Conservation (phyloP, 2,329 filamentous ascomycete species). For the Chaetothyriales sp. region DNA sequence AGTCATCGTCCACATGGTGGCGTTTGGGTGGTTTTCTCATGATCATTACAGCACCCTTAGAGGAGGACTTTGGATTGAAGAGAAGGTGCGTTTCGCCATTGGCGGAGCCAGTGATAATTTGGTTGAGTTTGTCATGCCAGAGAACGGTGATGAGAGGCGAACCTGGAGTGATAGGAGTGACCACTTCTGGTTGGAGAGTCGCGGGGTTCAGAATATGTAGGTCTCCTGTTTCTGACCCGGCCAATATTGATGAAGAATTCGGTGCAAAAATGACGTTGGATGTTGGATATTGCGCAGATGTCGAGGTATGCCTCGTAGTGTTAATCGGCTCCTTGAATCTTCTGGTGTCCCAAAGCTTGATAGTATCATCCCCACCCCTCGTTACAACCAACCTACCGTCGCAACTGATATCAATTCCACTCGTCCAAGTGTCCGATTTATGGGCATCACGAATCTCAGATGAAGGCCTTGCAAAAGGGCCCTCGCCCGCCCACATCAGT, state of each 20-base stretch:
- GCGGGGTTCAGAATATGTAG: constrained; percentile 89
- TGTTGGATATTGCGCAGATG: constrained; percentile 68
- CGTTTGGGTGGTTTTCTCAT: constrained; percentile 91
- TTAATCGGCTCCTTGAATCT: constrained; percentile 89
- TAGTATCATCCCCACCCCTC: constrained; percentile 75
- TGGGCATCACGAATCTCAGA: constrained; percentile 80
- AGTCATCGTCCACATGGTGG: constrained; percentile 88
- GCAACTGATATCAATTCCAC: constrained; percentile 76
- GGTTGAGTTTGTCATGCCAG: constrained; percentile 92
- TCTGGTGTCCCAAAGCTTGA: constrained; percentile 93
- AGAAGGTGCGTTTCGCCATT: constrained; percentile 82
- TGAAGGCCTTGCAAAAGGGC: constrained; percentile 67
- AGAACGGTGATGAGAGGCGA: constrained; percentile 69
- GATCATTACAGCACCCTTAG: constrained; percentile 68
- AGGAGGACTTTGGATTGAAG: constrained; percentile 75
- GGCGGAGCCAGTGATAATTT: constrained; percentile 86
- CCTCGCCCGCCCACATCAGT: constrained; percentile 83
- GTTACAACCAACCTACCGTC: constrained; percentile 87
- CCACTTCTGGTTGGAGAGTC: constrained; percentile 69
- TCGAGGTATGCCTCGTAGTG: constrained; percentile 64
- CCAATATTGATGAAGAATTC: constrained; percentile 69
- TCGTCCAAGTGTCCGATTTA: constrained; percentile 71
- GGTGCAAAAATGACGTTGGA: constrained; percentile 85
- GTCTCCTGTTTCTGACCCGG: constrained; percentile 72
- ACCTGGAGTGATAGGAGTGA: constrained; percentile 77